A percentile compares a stretch with the other conserved stretches of the same genome.
Evolutionary conservation across 2,329 filamentous ascomycete genomes (phyloP).

Genomic region (Colletotrichum graminicola): DNA sequence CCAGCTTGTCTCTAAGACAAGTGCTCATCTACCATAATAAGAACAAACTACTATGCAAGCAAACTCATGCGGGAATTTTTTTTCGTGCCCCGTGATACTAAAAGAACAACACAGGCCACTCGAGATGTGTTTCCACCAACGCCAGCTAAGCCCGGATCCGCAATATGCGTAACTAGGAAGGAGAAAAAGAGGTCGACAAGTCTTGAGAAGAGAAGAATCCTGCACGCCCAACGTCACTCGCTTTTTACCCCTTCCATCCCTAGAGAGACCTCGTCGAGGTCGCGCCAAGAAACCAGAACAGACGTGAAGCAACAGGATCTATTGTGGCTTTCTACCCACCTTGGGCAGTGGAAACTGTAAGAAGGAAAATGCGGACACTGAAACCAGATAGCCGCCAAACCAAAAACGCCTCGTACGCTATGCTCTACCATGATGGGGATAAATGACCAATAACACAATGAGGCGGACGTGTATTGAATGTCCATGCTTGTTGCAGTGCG

Average conservation of each 20-base stretch:
- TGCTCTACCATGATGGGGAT: constrained; percentile 51
- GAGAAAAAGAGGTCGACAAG: constrained; percentile 5
- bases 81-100: constrained; percentile 41
- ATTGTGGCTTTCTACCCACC: constrained; percentile 38
- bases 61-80: constrained; percentile 38
- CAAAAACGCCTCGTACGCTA: constrained; percentile 56
- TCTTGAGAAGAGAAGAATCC: constrained; percentile 19
- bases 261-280: constrained; percentile 27
- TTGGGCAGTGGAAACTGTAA: constrained; percentile 34
- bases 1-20: constrained; percentile 39
- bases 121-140: constrained; percentile 31
- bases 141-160: constrained; percentile 28
- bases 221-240: constrained; percentile 36
- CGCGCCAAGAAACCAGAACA: constrained; percentile 36
- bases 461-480: constrained; percentile 31
- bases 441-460: constrained; percentile 43
- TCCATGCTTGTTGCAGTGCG: constrained; percentile 38
- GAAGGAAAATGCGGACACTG: constrained; percentile 37
- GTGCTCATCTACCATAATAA: constrained; percentile 29
- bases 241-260: constrained; percentile 37
- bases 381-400: constrained; percentile 45
- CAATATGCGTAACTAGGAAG: constrained; percentile 9
- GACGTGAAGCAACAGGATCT: constrained; percentile 40
- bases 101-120: constrained; percentile 22
- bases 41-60: constrained; percentile 28